A percentile compares a stretch with the other conserved stretches of the same genome.
Conservation (phyloP, 208 protist genomes). For the Acanthamoeba triangularis region DNA sequence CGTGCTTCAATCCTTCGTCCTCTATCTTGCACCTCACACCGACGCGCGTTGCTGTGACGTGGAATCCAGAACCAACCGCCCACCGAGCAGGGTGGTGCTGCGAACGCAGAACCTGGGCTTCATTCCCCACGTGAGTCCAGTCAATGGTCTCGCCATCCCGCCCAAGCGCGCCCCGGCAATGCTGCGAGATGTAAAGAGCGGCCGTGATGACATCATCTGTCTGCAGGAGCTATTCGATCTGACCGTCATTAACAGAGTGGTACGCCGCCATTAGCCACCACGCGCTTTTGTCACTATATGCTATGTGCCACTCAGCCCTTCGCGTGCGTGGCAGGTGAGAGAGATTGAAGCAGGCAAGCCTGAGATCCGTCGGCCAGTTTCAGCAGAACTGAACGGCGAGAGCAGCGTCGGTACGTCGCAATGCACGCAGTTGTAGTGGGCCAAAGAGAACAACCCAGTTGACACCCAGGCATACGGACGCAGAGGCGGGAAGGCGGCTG, state of each 20-base stretch:
- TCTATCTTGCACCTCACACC: no score
- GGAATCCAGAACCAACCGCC: background rate
- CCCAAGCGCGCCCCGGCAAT: conserved; percentile 11
- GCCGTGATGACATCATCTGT: conserved; percentile 16
- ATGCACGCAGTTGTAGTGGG: no score
- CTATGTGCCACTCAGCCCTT: background rate
- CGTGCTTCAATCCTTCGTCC: background rate
- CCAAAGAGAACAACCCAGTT: background rate
- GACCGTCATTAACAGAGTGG: conserved; percentile 1
- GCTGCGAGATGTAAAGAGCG: conserved; percentile 5
- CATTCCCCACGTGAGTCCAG: conserved; percentile 47
- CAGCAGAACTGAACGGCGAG: background rate
- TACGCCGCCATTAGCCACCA: background rate
- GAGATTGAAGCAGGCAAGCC: background rate
- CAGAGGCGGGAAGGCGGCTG: background rate
- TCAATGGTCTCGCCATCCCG: conserved; percentile 8
- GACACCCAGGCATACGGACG: background rate
- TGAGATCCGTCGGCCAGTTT: background rate
- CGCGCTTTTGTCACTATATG: background rate
- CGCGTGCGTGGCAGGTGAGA: background rate
- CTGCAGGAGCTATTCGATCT: conserved; percentile 44
- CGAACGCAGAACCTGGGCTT: conserved; percentile 59
- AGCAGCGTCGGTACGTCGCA: background rate
- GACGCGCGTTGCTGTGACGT: background rate
- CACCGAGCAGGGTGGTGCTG: background rate